Evolutionary conservation across 805 yeast species (phyloP).

Genomic region (Metschnikowia borealis): DNA sequence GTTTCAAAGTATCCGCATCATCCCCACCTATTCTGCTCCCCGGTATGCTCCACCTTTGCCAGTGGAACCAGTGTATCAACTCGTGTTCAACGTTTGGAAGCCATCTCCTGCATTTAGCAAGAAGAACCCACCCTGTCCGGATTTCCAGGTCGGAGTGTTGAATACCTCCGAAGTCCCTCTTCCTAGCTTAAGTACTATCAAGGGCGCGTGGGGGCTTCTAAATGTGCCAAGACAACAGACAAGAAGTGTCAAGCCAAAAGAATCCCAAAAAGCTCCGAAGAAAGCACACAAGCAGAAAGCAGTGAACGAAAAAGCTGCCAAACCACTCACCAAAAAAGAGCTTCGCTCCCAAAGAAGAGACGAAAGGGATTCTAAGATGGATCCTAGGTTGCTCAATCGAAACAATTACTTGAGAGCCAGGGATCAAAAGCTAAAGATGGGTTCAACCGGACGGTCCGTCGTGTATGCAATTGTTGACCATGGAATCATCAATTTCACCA

Average conservation of each 20-base stretch:
- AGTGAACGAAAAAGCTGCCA: not conserved
- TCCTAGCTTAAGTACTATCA: slow-evolving; percentile 45
- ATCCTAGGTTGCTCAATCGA: slow-evolving; percentile 20
- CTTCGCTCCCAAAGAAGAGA: slow-evolving; percentile 20
- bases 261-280: not conserved
- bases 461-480: slow-evolving; percentile 70
- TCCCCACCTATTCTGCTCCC: slow-evolving; percentile 16
- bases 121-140: slow-evolving; percentile 65
- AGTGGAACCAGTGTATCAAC: slow-evolving; percentile 17
- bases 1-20: slow-evolving; percentile 21
- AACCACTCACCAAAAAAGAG: slow-evolving; percentile 24
- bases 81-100: slow-evolving; percentile 76
- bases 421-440: slow-evolving; percentile 47
- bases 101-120: slow-evolving; percentile 72
- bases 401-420: slow-evolving; percentile 26
- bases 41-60: slow-evolving; percentile 9
- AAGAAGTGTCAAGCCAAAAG: not conserved
- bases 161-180: slow-evolving; percentile 42
- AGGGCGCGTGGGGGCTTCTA: slow-evolving; percentile 22
- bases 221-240: not conserved
- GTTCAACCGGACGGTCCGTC: slow-evolving; percentile 43
- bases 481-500: slow-evolving; percentile 70
- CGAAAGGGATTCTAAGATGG: slow-evolving; percentile 27
- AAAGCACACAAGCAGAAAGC: not conserved
- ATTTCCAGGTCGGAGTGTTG: slow-evolving; percentile 64